Evolutionary conservation across 805 yeast species (phyloP).

Genomic region (Lipomyces yamadae): DNA sequence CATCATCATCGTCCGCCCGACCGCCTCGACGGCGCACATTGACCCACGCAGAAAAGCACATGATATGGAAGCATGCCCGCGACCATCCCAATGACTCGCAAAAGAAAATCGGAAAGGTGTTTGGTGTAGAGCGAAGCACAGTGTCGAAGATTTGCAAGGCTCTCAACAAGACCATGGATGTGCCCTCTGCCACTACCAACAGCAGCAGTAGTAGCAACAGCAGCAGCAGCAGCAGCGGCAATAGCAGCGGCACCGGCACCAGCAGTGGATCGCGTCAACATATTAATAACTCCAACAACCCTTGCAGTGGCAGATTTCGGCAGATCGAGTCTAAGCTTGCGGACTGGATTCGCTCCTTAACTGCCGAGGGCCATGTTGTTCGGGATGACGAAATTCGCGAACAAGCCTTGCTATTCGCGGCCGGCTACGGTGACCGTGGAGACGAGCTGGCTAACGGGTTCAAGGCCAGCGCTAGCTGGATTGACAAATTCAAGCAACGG

Average conservation of each 20-base stretch:
- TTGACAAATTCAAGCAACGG: conserved; percentile 25
- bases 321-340: conserved; percentile 12
- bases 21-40: conserved; percentile 33
- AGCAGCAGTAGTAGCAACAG: too few relatives aligned
- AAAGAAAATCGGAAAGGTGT: conserved; percentile 36
- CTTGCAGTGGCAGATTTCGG: neutral
- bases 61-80: conserved; percentile 32
- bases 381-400: conserved; percentile 11
- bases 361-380: neutral
- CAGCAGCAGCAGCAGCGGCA: too few relatives aligned
- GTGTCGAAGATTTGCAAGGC: conserved; percentile 40
- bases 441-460: conserved; percentile 3
- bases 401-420: conserved; percentile 13
- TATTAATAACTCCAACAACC: neutral
- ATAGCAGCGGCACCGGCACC: neutral
- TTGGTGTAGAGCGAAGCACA: conserved; percentile 40
- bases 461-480: conserved; percentile 24
- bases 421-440: neutral
- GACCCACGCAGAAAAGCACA: conserved; percentile 31
- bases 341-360: conserved; percentile 23
- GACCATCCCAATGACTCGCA: conserved; percentile 38
- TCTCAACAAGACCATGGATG: conserved; percentile 26
- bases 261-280: conserved; percentile 1
- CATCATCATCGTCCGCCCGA: neutral
- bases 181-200: too few relatives aligned